Percentiles rank a stretch among this genome's conserved stretches.
Conservation (phyloP, 2,329 filamentous ascomycete genomes). For the Xylaria hypoxylon region DNA sequence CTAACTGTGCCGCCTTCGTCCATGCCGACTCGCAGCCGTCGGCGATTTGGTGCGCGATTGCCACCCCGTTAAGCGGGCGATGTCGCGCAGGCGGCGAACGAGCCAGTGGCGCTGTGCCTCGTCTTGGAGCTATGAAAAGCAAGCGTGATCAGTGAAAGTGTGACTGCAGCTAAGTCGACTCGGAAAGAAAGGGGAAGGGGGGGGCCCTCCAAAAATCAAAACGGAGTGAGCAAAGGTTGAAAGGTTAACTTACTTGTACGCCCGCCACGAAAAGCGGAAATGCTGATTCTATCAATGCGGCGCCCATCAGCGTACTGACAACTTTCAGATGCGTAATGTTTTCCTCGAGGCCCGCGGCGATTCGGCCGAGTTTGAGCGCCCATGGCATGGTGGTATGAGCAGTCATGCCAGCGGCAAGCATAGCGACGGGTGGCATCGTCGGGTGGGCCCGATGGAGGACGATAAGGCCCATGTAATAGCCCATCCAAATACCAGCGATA, state of each 20-base stretch:
- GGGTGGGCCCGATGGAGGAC: constrained; percentile 86
- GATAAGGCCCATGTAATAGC: constrained; percentile 87
- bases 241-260: constrained; percentile 67
- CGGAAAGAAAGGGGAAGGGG: not conserved
- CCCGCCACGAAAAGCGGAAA: constrained; percentile 89
- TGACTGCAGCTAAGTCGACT: too few species aligned
- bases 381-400: constrained; percentile 77
- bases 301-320: constrained; percentile 81
- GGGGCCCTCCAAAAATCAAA: not conserved
- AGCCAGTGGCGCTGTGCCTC: constrained; percentile 80
- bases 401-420: constrained; percentile 84
- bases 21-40: constrained; percentile 86
- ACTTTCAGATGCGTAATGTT: constrained; percentile 64
- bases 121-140: constrained; percentile 71
- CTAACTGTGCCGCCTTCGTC: constrained; percentile 78
- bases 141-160: constrained; percentile 13
- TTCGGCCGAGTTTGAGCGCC: constrained; percentile 81
- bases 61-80: constrained; percentile 87
- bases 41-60: constrained; percentile 85
- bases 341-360: constrained; percentile 77
- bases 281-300: constrained; percentile 83
- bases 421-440: constrained; percentile 88
- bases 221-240: not conserved
- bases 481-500: constrained; percentile 89
- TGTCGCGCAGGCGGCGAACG: constrained; percentile 77